Percentiles rank a stretch among this genome's conserved stretches.
phyloP scores from a whole-genome alignment of 225 moss, liverwort and hornwort species.

The Pseudoscleropodium purum region DNA sequence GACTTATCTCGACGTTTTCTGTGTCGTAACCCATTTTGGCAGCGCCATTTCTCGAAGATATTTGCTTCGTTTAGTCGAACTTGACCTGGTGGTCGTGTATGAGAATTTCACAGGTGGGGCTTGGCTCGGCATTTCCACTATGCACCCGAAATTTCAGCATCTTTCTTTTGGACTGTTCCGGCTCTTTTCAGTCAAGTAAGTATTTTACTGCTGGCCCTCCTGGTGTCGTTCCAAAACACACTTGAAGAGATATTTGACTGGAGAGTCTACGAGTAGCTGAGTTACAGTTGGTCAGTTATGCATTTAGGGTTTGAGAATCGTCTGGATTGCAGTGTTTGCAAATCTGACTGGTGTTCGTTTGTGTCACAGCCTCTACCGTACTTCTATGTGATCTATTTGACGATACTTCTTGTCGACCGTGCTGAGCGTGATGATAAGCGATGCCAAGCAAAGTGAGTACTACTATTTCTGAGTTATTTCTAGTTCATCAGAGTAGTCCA shows the following conservation, averaged over 20 bases:
- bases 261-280: neutral
- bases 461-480: neutral
- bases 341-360: neutral
- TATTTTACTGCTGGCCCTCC: neutral
- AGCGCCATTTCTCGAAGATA: neutral
- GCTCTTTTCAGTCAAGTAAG: slow-evolving; percentile 73
- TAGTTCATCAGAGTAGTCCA: neutral
- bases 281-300: neutral
- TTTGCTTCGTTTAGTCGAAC: neutral
- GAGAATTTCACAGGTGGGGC: slow-evolving; percentile 63
- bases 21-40: neutral
- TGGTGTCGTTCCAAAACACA: neutral
- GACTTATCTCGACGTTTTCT: neutral
- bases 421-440: slow-evolving; percentile 89
- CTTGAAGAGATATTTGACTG: neutral
- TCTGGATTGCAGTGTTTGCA: neutral
- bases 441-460: slow-evolving; percentile 78
- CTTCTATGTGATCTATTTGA: slow-evolving; percentile 82
- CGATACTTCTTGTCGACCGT: slow-evolving; percentile 79
- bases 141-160: slow-evolving; percentile 77
- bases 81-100: neutral
- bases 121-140: slow-evolving; percentile 96
- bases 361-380: slow-evolving; percentile 73
- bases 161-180: slow-evolving; percentile 94
- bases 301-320: neutral